Base-by-base conservation (phyloP, 202 grass and related monocot species). In the Schoenoplectus triqueter region DNA sequence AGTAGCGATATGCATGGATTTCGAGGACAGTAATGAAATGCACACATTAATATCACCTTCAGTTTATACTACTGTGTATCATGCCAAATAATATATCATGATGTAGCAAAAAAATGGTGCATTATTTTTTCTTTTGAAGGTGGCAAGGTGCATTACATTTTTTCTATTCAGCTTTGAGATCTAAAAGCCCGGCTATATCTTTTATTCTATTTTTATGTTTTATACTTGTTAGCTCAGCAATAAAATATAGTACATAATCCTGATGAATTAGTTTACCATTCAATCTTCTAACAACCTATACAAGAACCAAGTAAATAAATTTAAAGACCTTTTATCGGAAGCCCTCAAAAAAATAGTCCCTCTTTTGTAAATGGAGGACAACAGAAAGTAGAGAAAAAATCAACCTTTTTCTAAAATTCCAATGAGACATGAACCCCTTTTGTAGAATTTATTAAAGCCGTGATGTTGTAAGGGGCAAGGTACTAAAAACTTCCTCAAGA, bases 401-500 rank as follows among this genome's bases (percentile, higher is more conserved):
- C 52, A 20, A 73, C 73, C 51, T 57, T 54, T 77, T 57, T 77
- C 73, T 41, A 57, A 40, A 39, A 50, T 57, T 51, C 69, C 73
- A 56, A 73, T 46, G 50, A 20, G 47, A 7, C 17, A 51, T n/a
- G 50, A 17, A 47, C 65, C 10, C 41, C 65, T 14, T 51, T 51
- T 21, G 15, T 40, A 77, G 72, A 75, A 77, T 56, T 14, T 39
- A 31, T 68, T 42, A 11, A 82, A 69, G 14, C 10, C 44, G 67
- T 85, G 39, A 78, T 64, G 62, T 45, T 64, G 15, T 11, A 67
- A 45, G 15, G 64, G 61, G 62, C 31, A 80, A 80, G 68, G 47
- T 39, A 13, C 1, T 75, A 57, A 15, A 62, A 77, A 31, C 31
- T 31, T 31, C 31, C 31, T 31, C 31, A 31, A 31, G 7, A 46